Conservation (phyloP, 2,329 filamentous ascomycete genomes). For the Dothideomycetidae sp. region DNA sequence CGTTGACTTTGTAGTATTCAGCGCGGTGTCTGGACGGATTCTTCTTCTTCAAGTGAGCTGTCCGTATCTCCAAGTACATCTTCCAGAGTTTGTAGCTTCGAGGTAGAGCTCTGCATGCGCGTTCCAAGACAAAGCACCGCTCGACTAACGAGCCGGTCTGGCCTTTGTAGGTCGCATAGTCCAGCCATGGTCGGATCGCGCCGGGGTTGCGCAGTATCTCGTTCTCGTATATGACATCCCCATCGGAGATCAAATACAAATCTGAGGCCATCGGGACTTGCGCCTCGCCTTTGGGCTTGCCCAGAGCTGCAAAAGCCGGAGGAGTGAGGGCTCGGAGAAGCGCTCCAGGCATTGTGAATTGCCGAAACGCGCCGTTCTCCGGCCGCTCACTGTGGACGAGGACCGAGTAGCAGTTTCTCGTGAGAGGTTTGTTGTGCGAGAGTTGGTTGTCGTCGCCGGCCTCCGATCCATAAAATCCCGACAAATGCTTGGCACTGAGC, state of each 20-base stretch:
- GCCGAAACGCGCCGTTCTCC: background rate
- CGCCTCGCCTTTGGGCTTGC: conserved; percentile 11
- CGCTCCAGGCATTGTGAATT: conserved; percentile 32
- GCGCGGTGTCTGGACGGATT: conserved; percentile 66
- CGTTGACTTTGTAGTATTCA: conserved; percentile 88
- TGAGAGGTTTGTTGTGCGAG: too few species aligned
- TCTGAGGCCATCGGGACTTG: conserved; percentile 22
- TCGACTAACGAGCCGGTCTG: conserved; percentile 74
- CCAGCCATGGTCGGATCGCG: conserved; percentile 85
- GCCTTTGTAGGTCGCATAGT: conserved; percentile 82
- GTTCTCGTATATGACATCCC: conserved; percentile 92
- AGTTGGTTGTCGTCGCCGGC: background rate
- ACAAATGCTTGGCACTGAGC: background rate
- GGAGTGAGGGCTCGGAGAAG: conserved; percentile 28
- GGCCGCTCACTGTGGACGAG: background rate
- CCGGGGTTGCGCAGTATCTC: conserved; percentile 76
- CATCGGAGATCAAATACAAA: conserved; percentile 49
- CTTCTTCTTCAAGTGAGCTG: conserved; percentile 49
- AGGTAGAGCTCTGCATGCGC: conserved; percentile 77
- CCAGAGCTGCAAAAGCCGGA: conserved; percentile 17
- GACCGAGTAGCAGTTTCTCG: too few species aligned
- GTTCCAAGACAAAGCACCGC: conserved; percentile 77
- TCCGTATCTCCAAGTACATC: conserved; percentile 79
- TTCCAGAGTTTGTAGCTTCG: conserved; percentile 98
- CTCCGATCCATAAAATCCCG: conserved; percentile 1